Percentiles rank a stretch among this genome's conserved stretches.
Conservation (phyloP, 345 rosid species). For the Excoecaria agallocha region DNA sequence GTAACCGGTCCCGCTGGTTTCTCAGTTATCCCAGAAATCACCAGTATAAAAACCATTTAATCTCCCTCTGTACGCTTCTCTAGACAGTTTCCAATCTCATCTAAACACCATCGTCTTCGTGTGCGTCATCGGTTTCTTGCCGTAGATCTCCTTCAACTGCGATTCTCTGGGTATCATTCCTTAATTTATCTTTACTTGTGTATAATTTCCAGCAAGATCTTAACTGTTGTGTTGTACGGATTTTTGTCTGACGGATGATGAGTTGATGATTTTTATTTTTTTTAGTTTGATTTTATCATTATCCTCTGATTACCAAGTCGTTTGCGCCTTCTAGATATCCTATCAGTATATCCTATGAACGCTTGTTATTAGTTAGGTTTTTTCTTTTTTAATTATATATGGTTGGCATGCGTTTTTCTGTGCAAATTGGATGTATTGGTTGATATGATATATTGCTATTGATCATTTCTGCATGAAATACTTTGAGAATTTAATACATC, state of each 20-base stretch:
- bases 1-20: constrained; percentile 41
- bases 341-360: not conserved
- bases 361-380: not conserved
- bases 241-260: constrained; percentile 9
- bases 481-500: not conserved
- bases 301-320: not conserved
- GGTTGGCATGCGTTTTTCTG: not conserved
- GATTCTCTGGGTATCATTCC: constrained; percentile 15
- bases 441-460: not conserved
- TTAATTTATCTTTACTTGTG: not conserved
- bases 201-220: not conserved
- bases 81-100: constrained; percentile 23
- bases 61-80: not conserved
- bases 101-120: constrained; percentile 11
- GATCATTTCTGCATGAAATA: not conserved
- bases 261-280: not conserved
- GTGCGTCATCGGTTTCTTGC: not conserved
- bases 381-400: not conserved
- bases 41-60: constrained; percentile 10
- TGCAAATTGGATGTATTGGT: not conserved
- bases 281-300: not conserved
- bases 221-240: not conserved
- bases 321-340: not conserved
- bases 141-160: constrained; percentile 30
- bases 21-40: constrained; percentile 10